These are phyloP conservation scores for Rhipidocladum racemiflorum DNA, from an alignment of 176 grass and related monocot genomes.

Conservation along the genomic window DNA sequence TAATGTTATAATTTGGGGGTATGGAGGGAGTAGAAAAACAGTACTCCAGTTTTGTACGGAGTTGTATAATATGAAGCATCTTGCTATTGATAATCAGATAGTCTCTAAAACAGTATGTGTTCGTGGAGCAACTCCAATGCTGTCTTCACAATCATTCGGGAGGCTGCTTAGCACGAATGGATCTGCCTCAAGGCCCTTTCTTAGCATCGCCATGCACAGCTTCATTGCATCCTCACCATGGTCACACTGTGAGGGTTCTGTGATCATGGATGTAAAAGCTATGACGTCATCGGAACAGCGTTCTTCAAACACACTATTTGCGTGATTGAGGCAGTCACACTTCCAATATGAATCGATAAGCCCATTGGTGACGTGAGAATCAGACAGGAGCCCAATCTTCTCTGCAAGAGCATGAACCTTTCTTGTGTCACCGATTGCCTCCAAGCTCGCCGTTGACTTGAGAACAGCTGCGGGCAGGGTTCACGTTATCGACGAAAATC, in stretches of 20 bases:
- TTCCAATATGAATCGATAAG: constrained; percentile 90
- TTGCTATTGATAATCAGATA: neutral
- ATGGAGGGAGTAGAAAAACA: neutral
- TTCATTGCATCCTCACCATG: constrained; percentile 84
- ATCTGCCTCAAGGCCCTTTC: constrained; percentile 64
- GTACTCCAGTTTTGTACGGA: neutral
- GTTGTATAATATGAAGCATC: neutral
- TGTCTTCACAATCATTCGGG: constrained; percentile 60
- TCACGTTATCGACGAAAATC: too few species aligned
- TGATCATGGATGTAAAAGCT: constrained; percentile 83
- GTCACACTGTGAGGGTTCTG: constrained; percentile 57
- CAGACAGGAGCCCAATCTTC: constrained; percentile 61
- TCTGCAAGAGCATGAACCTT: constrained; percentile 66
- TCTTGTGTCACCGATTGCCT: constrained; percentile 39
- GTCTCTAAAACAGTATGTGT: neutral
- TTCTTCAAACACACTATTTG: constrained; percentile 62
- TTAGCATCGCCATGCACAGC: constrained; percentile 65
- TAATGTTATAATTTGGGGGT: too few species aligned
- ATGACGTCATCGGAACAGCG: constrained; percentile 56
- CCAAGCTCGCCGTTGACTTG: constrained; percentile 65
- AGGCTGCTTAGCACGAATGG: constrained; percentile 85
- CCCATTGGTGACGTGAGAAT: constrained; percentile 77
- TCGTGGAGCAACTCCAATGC: constrained; percentile 66
- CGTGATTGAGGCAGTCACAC: constrained; percentile 47
- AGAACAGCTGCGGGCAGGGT: constrained; percentile 84